Percentiles rank a stretch among this genome's conserved stretches.
Conservation (phyloP, 192 early-diverging fungal genomes). For the Gamsiella multidivaricata region DNA sequence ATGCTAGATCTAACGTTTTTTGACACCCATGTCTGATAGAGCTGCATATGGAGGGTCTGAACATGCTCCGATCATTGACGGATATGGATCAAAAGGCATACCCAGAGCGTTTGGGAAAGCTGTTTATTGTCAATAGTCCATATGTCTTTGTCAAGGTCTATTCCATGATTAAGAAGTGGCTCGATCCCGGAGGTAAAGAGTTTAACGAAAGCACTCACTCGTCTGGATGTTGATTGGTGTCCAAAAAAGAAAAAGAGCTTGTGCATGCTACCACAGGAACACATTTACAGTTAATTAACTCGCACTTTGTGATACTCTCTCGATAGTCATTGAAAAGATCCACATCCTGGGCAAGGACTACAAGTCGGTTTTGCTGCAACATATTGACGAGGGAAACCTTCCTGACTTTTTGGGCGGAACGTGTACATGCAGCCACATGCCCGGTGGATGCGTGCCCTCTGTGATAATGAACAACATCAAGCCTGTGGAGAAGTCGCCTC, state of each 20-base stretch:
- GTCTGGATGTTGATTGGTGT: too few relatives aligned
- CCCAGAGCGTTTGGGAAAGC: slow-evolving; percentile 91
- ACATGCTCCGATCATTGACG: slow-evolving; percentile 77
- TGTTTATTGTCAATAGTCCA: slow-evolving; percentile 95
- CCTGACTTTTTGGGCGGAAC: slow-evolving; percentile 77
- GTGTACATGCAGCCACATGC: slow-evolving; percentile 79
- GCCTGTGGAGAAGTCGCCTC: slow-evolving; percentile 23
- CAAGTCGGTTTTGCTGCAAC: slow-evolving; percentile 64
- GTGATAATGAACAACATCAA: slow-evolving; percentile 56
- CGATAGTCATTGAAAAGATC: slow-evolving; percentile 64
- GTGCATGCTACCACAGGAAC: too few relatives aligned
- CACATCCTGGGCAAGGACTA: slow-evolving; percentile 75
- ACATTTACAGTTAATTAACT: too few relatives aligned
- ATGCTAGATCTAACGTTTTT: too few relatives aligned
- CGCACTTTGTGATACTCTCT: background rate
- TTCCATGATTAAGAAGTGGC: slow-evolving; percentile 79
- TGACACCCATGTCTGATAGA: too few relatives aligned
- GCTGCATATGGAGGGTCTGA: slow-evolving; percentile 73
- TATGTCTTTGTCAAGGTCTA: slow-evolving; percentile 87
- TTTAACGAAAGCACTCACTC: slow-evolving; percentile 37
- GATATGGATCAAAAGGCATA: slow-evolving; percentile 94
- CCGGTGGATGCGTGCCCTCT: slow-evolving; percentile 64
- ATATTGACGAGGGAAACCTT: slow-evolving; percentile 74
- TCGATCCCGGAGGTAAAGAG: slow-evolving; percentile 77
- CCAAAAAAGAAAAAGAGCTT: too few relatives aligned